A percentile compares a stretch with the other conserved stretches of the same genome.
Evolutionary conservation across 2,329 filamentous ascomycete species (phyloP).

Genomic region (Escovopsis sp.): DNA sequence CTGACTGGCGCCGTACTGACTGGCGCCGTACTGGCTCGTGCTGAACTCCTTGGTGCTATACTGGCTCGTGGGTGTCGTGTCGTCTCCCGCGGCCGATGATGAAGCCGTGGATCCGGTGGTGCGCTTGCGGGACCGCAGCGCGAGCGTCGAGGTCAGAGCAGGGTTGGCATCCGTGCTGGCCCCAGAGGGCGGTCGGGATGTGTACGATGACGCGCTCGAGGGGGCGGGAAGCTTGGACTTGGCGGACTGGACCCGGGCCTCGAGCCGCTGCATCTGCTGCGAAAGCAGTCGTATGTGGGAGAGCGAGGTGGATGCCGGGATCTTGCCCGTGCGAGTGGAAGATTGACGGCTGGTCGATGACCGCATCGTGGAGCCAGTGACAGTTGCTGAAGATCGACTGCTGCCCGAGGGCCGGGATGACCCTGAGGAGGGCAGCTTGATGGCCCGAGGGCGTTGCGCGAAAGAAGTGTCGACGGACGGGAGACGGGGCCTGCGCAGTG

Average conservation of each 20-base stretch:
- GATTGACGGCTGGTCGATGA: slow-evolving; percentile 32
- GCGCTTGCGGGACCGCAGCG: slow-evolving; percentile 55
- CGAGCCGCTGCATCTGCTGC: slow-evolving; percentile 91
- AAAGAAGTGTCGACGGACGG: slow-evolving; percentile 36
- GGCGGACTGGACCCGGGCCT: slow-evolving; percentile 81
- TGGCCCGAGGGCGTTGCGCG: slow-evolving; percentile 39
- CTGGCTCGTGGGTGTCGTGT: slow-evolving; percentile 31
- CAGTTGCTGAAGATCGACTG: slow-evolving; percentile 27
- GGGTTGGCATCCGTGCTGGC: slow-evolving; percentile 31
- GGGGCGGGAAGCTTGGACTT: slow-evolving; percentile 84
- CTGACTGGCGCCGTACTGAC: slow-evolving; percentile 11
- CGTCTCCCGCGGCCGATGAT: slow-evolving; percentile 33
- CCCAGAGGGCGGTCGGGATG: slow-evolving; percentile 26
- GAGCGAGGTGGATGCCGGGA: slow-evolving; percentile 52
- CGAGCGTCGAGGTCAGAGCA: slow-evolving; percentile 26
- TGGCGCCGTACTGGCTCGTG: too few species aligned
- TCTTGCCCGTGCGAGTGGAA: slow-evolving; percentile 25
- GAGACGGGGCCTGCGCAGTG: slow-evolving; percentile 32
- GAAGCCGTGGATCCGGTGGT: slow-evolving; percentile 41
- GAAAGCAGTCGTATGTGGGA: slow-evolving; percentile 88
- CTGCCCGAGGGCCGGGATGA: slow-evolving; percentile 9
- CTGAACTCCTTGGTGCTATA: slow-evolving; percentile 11
- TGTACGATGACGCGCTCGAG: slow-evolving; percentile 65
- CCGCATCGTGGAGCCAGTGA: slow-evolving; percentile 30
- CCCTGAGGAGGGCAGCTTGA: not conserved